A percentile compares a stretch with the other conserved stretches of the same genome.
Conservation (phyloP, 495 filamentous ascomycete species). For the Bryoglossum gracile region DNA sequence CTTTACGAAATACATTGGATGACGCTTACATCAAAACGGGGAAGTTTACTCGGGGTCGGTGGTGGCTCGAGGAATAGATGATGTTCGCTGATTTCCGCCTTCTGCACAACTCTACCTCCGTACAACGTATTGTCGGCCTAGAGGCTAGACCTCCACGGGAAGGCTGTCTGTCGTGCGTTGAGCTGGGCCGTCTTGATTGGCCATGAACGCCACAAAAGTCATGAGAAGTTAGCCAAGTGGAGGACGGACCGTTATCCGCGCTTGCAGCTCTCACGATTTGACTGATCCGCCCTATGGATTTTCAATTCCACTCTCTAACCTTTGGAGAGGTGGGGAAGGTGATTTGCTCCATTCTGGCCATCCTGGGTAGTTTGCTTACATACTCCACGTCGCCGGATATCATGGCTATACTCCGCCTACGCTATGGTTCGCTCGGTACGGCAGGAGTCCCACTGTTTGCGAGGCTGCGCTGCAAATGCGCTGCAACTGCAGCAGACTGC, state of each 20-base stretch:
- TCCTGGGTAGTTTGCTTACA: neutral
- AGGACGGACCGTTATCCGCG: conserved; percentile 25
- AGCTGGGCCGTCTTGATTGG: conserved; percentile 16
- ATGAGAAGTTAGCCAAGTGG: conserved; percentile 11
- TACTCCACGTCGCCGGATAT: conserved; percentile 9
- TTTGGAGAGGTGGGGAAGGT: neutral
- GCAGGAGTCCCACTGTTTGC: conserved; percentile 6
- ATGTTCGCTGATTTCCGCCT: neutral
- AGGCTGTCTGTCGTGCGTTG: conserved; percentile 21
- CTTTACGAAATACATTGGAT: no score
- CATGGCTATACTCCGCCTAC: neutral
- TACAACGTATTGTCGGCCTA: no score
- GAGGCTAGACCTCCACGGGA: neutral
- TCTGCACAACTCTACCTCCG: conserved; percentile 3
- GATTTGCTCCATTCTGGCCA: neutral
- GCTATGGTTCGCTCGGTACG: conserved; percentile 16
- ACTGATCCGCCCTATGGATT: conserved; percentile 24
- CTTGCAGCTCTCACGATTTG: conserved; percentile 14
- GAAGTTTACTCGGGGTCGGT: no score
- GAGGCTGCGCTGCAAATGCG: conserved; percentile 9
- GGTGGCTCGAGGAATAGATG: no score
- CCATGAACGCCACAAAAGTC: conserved; percentile 3
- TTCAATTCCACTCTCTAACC: neutral
- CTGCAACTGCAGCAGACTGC: neutral
- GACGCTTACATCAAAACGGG: no score